Evolutionary conservation across 2,329 filamentous ascomycete species (phyloP).

Genomic region (Metarhizium brunneum): DNA sequence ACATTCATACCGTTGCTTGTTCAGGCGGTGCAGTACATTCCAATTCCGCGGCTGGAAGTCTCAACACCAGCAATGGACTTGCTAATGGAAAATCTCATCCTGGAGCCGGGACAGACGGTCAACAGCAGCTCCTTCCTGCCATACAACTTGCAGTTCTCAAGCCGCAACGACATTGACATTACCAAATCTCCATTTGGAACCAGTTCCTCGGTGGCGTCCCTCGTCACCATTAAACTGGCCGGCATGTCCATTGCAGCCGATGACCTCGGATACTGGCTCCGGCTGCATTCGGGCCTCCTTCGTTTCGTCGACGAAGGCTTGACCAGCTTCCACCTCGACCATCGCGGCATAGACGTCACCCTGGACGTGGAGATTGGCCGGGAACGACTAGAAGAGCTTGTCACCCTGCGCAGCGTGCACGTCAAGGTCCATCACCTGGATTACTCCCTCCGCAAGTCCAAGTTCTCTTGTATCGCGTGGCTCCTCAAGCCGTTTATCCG

Average conservation of each 20-base stretch:
- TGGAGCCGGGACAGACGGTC: conserved; percentile 78
- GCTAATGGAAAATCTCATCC: conserved; percentile 78
- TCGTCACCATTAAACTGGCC: conserved; percentile 69
- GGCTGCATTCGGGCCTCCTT: conserved; percentile 66
- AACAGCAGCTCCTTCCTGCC: conserved; percentile 86
- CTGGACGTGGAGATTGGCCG: conserved; percentile 77
- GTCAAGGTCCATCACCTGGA: conserved; percentile 82
- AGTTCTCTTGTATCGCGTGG: conserved; percentile 71
- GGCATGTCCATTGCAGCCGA: conserved; percentile 78
- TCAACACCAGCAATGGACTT: conserved; percentile 77
- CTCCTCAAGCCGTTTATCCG: conserved; percentile 75
- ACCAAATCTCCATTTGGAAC: conserved; percentile 62
- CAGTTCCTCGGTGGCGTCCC: conserved; percentile 54
- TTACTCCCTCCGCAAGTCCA: conserved; percentile 66
- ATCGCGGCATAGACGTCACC: conserved; percentile 77
- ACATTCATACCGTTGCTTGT: conserved; percentile 74
- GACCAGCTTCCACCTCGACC: conserved; percentile 75
- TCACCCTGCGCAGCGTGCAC: conserved; percentile 65
- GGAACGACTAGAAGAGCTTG: conserved; percentile 69
- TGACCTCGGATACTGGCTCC: conserved; percentile 84
- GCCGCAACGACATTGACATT: conserved; percentile 79
- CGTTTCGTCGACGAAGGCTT: conserved; percentile 75
- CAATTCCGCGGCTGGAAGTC: conserved; percentile 83
- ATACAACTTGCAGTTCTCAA: conserved; percentile 70
- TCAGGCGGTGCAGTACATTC: conserved; percentile 73